phyloP scores from a whole-genome alignment of 306 rosid species.

The Begonia masoniana region DNA sequence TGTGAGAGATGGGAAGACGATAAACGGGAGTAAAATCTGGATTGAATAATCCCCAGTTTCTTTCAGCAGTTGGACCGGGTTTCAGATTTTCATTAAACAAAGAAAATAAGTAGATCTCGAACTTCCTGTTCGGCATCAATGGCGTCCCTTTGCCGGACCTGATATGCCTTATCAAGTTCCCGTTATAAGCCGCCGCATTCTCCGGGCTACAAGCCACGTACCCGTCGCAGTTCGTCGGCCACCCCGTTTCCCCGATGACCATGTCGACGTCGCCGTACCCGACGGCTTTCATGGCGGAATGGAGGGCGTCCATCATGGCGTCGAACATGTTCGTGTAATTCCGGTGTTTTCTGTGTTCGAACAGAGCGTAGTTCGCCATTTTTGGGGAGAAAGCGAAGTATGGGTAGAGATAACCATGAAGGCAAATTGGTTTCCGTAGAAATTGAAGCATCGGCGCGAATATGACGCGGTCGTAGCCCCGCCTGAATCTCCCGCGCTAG shows the following conservation, averaged over 20 bases:
- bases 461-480: constrained; percentile 30
- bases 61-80: constrained; percentile 80
- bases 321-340: constrained; percentile 77
- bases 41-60: constrained; percentile 69
- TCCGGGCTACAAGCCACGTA: constrained; percentile 45
- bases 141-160: constrained; percentile 59
- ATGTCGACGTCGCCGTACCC: constrained; percentile 50
- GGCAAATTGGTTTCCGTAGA: constrained; percentile 45
- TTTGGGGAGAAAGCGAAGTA: constrained; percentile 62
- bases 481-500: constrained; percentile 62
- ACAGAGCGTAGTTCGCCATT: constrained; percentile 36
- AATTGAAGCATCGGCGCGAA: constrained; percentile 50
- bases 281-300: constrained; percentile 47
- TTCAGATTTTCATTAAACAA: constrained; percentile 77
- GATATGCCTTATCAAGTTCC: constrained; percentile 38
- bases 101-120: constrained; percentile 56
- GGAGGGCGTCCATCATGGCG: constrained; percentile 49
- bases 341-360: constrained; percentile 40
- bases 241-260: constrained; percentile 68
- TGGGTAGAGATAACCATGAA: constrained; percentile 78
- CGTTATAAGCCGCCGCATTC: constrained; percentile 42
- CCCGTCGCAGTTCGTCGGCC: constrained; percentile 82
- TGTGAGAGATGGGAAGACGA: constrained; percentile 39
- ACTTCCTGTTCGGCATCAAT: constrained; percentile 67
- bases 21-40: constrained; percentile 77